A percentile compares a stretch with the other conserved stretches of the same genome.
These are phyloP conservation scores for Chlamydomonas sp. DNA, from an alignment of 139 green algal species.

Conservation along the genomic window DNA sequence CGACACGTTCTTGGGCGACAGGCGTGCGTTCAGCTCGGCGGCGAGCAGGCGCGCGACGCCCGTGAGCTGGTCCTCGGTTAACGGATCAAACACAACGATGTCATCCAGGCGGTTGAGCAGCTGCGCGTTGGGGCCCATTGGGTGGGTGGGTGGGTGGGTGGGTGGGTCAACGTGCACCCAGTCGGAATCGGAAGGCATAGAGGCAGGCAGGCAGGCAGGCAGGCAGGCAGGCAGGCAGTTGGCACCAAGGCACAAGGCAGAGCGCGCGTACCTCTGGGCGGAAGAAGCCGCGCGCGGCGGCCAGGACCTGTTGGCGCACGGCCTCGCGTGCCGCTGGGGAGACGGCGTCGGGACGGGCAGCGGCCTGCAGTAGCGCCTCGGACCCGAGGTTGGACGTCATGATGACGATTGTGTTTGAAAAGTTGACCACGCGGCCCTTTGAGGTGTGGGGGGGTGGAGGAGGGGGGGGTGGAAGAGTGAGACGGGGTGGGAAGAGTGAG, in stretches of 20 bases:
- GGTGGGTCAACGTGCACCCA: no score
- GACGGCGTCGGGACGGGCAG: background rate
- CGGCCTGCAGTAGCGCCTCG: slow-evolving; percentile 13
- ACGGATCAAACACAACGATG: slow-evolving; percentile 79
- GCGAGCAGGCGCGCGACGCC: slow-evolving; percentile 65
- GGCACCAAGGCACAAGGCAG: no score
- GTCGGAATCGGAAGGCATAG: no score
- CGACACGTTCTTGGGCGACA: slow-evolving; percentile 54
- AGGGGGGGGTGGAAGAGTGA: no score
- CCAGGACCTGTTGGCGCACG: slow-evolving; percentile 15
- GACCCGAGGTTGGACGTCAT: slow-evolving; percentile 89
- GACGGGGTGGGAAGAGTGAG: slow-evolving; percentile 12
- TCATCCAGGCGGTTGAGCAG: slow-evolving; percentile 86
- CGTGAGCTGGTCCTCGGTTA: slow-evolving; percentile 54
- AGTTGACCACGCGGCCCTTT: slow-evolving; percentile 87
- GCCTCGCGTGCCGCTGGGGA: background rate
- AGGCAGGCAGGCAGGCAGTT: no score
- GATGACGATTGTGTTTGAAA: slow-evolving; percentile 91
- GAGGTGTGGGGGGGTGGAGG: no score
- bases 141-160: no score
- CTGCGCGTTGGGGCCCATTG: no score
- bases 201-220: no score
- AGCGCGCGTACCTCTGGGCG: slow-evolving; percentile 50
- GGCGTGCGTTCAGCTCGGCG: slow-evolving; percentile 52
- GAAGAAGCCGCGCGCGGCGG: slow-evolving; percentile 39